A percentile compares a stretch with the other conserved stretches of the same genome.
phyloP scores from a whole-genome alignment of 2,329 filamentous ascomycete species.

The Parafenestella ontariensis region DNA sequence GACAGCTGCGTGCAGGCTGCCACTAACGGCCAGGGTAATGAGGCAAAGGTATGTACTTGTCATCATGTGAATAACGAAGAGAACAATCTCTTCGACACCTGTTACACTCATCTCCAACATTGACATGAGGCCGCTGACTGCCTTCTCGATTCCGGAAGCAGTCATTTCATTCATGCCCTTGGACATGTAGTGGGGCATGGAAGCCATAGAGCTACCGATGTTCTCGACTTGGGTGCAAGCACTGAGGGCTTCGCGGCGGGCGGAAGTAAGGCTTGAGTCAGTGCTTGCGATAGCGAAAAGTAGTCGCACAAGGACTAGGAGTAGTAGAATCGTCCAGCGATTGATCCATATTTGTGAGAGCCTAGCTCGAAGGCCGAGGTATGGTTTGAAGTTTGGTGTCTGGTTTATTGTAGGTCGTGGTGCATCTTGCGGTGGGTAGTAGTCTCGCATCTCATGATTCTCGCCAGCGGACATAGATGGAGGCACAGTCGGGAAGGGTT shows the following conservation, averaged over 20 bases:
- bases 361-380: constrained; percentile 86
- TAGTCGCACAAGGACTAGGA: constrained; percentile 83
- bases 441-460: constrained; percentile 65
- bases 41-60: constrained; percentile 90
- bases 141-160: constrained; percentile 78
- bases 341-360: constrained; percentile 98
- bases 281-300: constrained; percentile 78
- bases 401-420: constrained; percentile 67
- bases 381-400: constrained; percentile 79
- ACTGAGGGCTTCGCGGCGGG: constrained; percentile 80
- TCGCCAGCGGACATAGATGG: constrained; percentile 66
- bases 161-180: constrained; percentile 86
- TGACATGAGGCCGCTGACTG: constrained; percentile 79
- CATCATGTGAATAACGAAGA: constrained; percentile 92
- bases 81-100: constrained; percentile 82
- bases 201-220: constrained; percentile 93
- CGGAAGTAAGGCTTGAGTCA: constrained; percentile 75
- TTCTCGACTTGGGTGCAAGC: constrained; percentile 93
- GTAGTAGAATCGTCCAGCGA: constrained; percentile 88
- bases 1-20: constrained; percentile 75
- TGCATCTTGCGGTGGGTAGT: constrained; percentile 63
- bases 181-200: constrained; percentile 96
- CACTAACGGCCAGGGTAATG: constrained; percentile 81
- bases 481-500: constrained; percentile 62
- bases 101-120: constrained; percentile 81